These are phyloP conservation scores for Cronartium quercuum DNA, from an alignment of 1,284 basidiomycete species.

Conservation along the genomic window DNA sequence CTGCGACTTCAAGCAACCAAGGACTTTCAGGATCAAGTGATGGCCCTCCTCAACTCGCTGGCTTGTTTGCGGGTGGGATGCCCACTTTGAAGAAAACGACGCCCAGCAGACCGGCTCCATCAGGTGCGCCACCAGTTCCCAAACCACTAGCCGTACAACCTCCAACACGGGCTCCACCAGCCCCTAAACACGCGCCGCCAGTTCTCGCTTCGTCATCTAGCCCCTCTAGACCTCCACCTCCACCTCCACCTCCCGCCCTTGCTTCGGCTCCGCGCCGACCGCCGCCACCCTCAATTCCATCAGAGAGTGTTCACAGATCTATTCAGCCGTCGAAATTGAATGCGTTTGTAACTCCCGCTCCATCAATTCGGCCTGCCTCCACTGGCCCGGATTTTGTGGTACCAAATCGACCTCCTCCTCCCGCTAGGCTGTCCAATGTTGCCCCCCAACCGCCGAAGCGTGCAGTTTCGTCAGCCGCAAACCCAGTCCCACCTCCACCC, in stretches of 20 bases:
- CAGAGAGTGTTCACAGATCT: background rate
- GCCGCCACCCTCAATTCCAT: background rate
- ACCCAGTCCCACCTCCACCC: constrained; percentile 23
- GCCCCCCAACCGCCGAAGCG: constrained; percentile 3
- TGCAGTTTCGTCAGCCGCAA: background rate
- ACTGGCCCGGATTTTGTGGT: background rate
- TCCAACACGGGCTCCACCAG: constrained; percentile 29
- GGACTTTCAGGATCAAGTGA: background rate
- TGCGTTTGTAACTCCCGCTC: background rate
- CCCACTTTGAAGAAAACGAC: constrained; percentile 43
- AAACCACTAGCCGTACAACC: constrained; percentile 13
- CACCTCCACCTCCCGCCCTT: background rate
- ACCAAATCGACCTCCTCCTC: constrained; percentile 13
- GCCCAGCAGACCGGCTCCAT: background rate
- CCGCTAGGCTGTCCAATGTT: background rate
- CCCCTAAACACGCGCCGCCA: constrained; percentile 1
- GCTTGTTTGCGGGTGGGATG: constrained; percentile 46
- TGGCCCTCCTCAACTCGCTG: constrained; percentile 43
- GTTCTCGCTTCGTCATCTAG: background rate
- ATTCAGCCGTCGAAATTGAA: background rate
- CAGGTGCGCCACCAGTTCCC: constrained; percentile 18
- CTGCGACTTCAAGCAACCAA: background rate
- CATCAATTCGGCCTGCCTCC: background rate
- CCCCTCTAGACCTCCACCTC: constrained; percentile 14
- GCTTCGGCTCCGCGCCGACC: background rate